Evolutionary conservation across 805 yeast genomes (phyloP).

Genomic region (Wickerhamomyces silvicola): DNA sequence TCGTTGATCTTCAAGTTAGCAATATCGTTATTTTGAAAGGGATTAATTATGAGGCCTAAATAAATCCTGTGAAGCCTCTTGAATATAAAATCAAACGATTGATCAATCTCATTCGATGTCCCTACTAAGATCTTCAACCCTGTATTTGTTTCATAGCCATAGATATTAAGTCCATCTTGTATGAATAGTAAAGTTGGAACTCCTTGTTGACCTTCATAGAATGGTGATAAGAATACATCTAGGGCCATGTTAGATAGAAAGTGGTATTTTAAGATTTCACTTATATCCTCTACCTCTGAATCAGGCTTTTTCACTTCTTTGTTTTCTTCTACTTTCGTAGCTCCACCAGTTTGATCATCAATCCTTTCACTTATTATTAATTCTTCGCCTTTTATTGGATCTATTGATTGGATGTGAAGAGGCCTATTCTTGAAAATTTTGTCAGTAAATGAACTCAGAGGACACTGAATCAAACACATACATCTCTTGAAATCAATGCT

Average conservation of each 20-base stretch:
- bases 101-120: constrained; percentile 28
- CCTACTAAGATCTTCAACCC: constrained; percentile 65
- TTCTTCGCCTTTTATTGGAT: constrained; percentile 22
- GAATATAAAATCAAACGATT: constrained; percentile 22
- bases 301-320: too few relatives aligned
- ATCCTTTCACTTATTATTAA: constrained; percentile 7
- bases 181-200: constrained; percentile 44
- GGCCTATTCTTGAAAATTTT: constrained; percentile 38
- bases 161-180: constrained; percentile 61
- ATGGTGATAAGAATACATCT: constrained; percentile 55
- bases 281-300: constrained; percentile 10
- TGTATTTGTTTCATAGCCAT: constrained; percentile 63
- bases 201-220: constrained; percentile 32
- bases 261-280: constrained; percentile 50
- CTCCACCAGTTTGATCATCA: constrained; percentile 1
- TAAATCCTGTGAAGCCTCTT: constrained; percentile 47
- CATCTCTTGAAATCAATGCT: constrained; percentile 50
- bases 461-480: constrained; percentile 12
- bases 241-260: constrained; percentile 72
- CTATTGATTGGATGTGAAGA: constrained; percentile 51
- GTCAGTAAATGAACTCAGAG: neutral
- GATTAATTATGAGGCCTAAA: constrained; percentile 52
- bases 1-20: constrained; percentile 22
- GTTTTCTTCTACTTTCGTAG: too few relatives aligned
- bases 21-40: constrained; percentile 37